Evolutionary conservation across 805 yeast genomes (phyloP).

Genomic region (Monosporozyma servazzii): DNA sequence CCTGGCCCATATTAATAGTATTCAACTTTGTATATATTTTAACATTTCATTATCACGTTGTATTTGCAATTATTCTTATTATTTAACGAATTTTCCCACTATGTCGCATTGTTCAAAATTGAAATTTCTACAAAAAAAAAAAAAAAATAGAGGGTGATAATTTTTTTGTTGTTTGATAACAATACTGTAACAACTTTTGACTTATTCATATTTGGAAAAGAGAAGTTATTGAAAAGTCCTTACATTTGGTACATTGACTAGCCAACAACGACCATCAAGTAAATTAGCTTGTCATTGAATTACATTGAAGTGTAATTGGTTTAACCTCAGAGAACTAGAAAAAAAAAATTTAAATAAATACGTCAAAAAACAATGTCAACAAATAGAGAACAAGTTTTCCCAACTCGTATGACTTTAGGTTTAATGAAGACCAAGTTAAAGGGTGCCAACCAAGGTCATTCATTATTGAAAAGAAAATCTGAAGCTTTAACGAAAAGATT

Average conservation of each 20-base stretch:
- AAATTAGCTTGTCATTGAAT: neutral
- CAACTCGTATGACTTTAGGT: conserved; percentile 95
- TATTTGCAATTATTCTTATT: neutral
- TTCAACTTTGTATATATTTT: neutral
- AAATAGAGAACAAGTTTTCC: conserved; percentile 85
- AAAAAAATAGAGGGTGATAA: neutral
- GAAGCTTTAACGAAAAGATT: conserved; percentile 95
- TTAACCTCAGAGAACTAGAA: neutral
- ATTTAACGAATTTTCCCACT: neutral
- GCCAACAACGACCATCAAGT: neutral
- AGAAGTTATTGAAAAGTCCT: neutral
- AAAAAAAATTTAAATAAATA: neutral
- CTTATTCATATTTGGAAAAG: neutral
- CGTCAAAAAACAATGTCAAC: conserved; percentile 13
- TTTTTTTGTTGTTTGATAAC: neutral
- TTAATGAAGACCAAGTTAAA: conserved; percentile 90
- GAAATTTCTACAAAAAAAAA: neutral
- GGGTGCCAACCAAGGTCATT: conserved; percentile 96
- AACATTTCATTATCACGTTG: neutral
- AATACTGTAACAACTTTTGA: neutral
- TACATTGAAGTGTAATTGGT: neutral
- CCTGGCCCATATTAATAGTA: too few species aligned
- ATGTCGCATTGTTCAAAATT: neutral
- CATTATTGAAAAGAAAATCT: conserved; percentile 85
- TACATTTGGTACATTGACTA: neutral